Percentiles rank a stretch among this genome's conserved stretches.
phyloP scores from a whole-genome alignment of 2,329 filamentous ascomycete species.

The Ophioceras dolichostomum region DNA sequence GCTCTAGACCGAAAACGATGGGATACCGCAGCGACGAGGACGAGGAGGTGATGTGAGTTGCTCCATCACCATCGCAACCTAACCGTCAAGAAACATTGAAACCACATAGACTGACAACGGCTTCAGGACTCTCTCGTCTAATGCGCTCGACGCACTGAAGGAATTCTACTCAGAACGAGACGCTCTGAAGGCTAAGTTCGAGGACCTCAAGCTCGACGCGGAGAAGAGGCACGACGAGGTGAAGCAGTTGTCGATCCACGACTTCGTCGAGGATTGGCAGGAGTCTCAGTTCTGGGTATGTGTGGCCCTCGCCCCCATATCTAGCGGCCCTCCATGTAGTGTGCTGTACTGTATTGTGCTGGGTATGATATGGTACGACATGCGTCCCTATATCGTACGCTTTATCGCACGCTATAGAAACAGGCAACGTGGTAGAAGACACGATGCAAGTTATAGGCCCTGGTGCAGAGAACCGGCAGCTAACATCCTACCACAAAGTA shows the following conservation, averaged over 20 bases:
- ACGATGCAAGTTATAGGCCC: too few species aligned
- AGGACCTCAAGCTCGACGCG: constrained; percentile 50
- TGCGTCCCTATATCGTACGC: too few species aligned
- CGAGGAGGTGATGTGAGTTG: too few species aligned
- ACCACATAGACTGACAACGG: background rate
- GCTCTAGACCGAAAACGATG: background rate
- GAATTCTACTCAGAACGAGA: constrained; percentile 67
- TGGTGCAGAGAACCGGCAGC: too few species aligned
- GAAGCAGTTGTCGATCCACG: constrained; percentile 44
- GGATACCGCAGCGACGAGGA: background rate
- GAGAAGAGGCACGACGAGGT: constrained; percentile 22
- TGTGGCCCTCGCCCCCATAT: too few species aligned
- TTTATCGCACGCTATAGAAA: too few species aligned
- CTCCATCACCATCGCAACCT: background rate
- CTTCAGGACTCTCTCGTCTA: constrained; percentile 48
- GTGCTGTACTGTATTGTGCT: too few species aligned
- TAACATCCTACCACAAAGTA: too few species aligned
- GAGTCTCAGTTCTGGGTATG: constrained; percentile 72
- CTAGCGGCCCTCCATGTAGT: too few species aligned
- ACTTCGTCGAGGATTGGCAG: constrained; percentile 74
- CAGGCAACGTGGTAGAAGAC: too few species aligned
- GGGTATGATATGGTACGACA: too few species aligned
- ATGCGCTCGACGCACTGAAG: constrained; percentile 56
- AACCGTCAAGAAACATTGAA: background rate
- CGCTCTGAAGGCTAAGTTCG: constrained; percentile 51